phyloP scores from a whole-genome alignment of 768 basidiomycete species.

The Hericium rajendrae region DNA sequence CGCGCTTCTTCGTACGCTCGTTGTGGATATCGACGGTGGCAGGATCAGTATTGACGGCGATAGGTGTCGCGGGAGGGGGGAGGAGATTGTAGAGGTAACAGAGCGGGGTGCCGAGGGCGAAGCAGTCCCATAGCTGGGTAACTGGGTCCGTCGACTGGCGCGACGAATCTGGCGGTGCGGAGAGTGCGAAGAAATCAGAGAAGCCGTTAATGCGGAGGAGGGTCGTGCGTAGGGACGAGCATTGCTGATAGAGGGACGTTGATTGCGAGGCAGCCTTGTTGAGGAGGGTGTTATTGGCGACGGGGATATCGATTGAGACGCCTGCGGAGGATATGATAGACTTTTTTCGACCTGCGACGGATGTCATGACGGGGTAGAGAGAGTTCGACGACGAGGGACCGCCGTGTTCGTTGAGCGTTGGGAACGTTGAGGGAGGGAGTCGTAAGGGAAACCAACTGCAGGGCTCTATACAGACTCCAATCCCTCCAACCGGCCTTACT shows the following conservation, averaged over 20 bases:
- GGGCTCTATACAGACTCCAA: constrained; percentile 2
- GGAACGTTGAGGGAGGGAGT: constrained; percentile 1
- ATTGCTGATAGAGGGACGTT: constrained; percentile 88
- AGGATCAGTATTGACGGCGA: constrained; percentile 54
- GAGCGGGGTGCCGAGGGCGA: constrained; percentile 86
- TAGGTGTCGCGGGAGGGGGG: constrained; percentile 33
- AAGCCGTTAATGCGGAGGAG: constrained; percentile 76
- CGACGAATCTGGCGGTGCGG: constrained; percentile 42
- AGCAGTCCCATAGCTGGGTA: constrained; percentile 88
- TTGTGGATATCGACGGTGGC: constrained; percentile 56
- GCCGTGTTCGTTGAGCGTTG: neutral
- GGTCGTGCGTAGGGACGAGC: constrained; percentile 64
- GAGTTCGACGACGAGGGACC: constrained; percentile 1
- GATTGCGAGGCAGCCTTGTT: constrained; percentile 85
- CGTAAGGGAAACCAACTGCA: constrained; percentile 10
- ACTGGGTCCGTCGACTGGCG: constrained; percentile 87
- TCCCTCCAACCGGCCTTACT: constrained; percentile 2
- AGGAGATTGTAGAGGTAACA: constrained; percentile 96
- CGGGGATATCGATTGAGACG: constrained; percentile 64
- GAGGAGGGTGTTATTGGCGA: constrained; percentile 77
- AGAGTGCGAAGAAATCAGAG: constrained; percentile 54
- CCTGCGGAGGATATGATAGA: constrained; percentile 58
- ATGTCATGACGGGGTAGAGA: constrained; percentile 29
- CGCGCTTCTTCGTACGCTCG: constrained; percentile 82
- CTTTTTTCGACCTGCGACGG: constrained; percentile 51